phyloP scores from a whole-genome alignment of 1,284 basidiomycete genomes.

The Neonothopanus nambi region DNA sequence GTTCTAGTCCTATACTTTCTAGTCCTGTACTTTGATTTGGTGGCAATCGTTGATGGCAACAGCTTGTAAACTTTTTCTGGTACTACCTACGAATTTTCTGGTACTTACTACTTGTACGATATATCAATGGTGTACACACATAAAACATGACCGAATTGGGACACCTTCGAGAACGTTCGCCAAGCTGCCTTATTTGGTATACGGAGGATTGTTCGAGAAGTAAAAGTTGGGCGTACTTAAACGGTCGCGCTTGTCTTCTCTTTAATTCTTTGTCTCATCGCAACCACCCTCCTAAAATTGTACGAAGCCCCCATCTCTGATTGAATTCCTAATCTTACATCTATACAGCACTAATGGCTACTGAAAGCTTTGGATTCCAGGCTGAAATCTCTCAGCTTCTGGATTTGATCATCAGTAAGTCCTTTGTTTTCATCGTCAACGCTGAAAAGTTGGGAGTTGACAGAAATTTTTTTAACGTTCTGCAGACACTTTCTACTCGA shows the following conservation, averaged over 20 bases:
- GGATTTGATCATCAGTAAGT: conserved; percentile 88
- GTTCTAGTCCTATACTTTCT: conserved; percentile 2
- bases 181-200: conserved; percentile 21
- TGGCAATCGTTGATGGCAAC: neutral
- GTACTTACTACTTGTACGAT: too few relatives aligned
- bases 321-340: neutral
- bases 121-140: too few relatives aligned
- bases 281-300: conserved; percentile 8
- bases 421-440: too few relatives aligned
- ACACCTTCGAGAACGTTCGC: conserved; percentile 43
- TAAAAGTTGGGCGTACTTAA: conserved; percentile 45
- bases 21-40: neutral
- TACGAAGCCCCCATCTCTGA: neutral
- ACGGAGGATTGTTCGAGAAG: conserved; percentile 61
- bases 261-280: conserved; percentile 1
- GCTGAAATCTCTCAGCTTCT: conserved; percentile 96
- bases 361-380: conserved; percentile 90
- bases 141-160: neutral
- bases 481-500: conserved; percentile 94
- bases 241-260: conserved; percentile 17
- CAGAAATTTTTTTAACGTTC: neutral
- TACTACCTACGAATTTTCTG: neutral
- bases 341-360: conserved; percentile 53
- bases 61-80: neutral
- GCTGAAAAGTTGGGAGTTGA: neutral